Base-by-base conservation (phyloP, 495 filamentous ascomycete species). In the Daldinia bambusicola region DNA sequence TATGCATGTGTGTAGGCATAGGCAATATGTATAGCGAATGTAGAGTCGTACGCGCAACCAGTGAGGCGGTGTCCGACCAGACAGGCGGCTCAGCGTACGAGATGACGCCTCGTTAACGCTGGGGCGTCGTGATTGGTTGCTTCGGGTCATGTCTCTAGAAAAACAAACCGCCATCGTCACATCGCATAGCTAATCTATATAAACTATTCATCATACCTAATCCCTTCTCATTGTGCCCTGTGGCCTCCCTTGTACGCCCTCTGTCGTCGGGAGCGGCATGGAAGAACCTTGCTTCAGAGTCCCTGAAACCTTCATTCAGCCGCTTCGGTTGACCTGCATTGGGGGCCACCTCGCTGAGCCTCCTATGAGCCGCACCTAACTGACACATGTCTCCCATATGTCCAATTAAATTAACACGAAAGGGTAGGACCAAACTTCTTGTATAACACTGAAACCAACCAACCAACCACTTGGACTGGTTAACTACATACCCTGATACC, bases 291-390 rank as follows among this genome's bases (percentile, higher is more conserved):
- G 71, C 71, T 67, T 69, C 64, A 41, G 60, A 36, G 72, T 68
- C 61, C 70, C 34, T 68, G 71, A 69, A 71, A 67, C 70, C 65
- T 68, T 66, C 48, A 71, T 77, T 75, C 57, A 77, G 73, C 73
- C 73, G 67, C 75, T 70, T 66, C 75, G 69, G 72, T 69, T 67
- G 67, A 74, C 62, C 69, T 72, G 69, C 72, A 70, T 73, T 66
- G 66, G 61, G 43, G 69, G 65, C 65, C 66, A 66, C 63, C 61
- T 68, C 67, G 66, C 71, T 75, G 72, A 77, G 75, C 75, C 75
- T 72, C 75, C 58, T 75, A 55, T 63, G 74, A 77, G 75, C 75
- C 75, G 75, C 75, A 77, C 71, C 71, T 74, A 74, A 75, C 74
- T 77, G 63, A 69, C 66, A 76, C 75, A 74, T 66, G 68, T 72